Percentiles rank a stretch among this genome's conserved stretches.
Conservation (phyloP, 2,329 filamentous ascomycete genomes). For the Purpureocillium lavendulum region DNA sequence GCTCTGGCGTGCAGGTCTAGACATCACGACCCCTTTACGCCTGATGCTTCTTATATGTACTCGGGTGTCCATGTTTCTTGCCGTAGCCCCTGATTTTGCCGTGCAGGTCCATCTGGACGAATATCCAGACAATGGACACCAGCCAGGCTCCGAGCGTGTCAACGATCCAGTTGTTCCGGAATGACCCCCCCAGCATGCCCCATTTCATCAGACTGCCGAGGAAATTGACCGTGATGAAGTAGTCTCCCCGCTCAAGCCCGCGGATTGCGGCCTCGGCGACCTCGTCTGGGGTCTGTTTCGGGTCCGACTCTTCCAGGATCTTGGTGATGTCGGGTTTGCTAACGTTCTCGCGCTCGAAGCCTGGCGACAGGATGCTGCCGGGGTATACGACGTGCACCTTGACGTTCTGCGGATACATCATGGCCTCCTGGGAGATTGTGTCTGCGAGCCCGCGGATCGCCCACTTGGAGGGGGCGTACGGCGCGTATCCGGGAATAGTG, state of each 20-base stretch:
- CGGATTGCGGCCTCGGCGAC: conserved; percentile 64
- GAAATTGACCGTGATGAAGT: conserved; percentile 67
- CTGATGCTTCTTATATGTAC: conserved; percentile 31
- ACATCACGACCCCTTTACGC: not conserved
- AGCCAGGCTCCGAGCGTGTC: conserved; percentile 51
- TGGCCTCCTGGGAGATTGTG: conserved; percentile 71
- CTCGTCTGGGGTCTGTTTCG: conserved; percentile 66
- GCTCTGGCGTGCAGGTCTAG: not conserved
- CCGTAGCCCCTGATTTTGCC: conserved; percentile 48
- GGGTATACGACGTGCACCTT: conserved; percentile 77
- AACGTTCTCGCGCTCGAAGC: conserved; percentile 65
- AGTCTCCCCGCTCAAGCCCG: conserved; percentile 73
- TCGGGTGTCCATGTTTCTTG: conserved; percentile 51
- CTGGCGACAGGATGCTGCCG: conserved; percentile 71
- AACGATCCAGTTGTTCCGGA: conserved; percentile 50
- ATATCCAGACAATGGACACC: conserved; percentile 46
- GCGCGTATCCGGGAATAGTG: conserved; percentile 70
- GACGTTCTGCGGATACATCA: conserved; percentile 78
- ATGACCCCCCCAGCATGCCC: conserved; percentile 43
- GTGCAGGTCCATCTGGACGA: conserved; percentile 48
- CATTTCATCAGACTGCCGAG: conserved; percentile 66
- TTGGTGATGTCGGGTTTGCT: conserved; percentile 75
- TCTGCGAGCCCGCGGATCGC: conserved; percentile 80
- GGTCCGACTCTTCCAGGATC: conserved; percentile 75
- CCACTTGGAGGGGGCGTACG: conserved; percentile 79